Evolutionary conservation across 2,329 filamentous ascomycete genomes (phyloP), one percentile per base, ranked within the genome.

Genomic region (Neonectria magnoliae): DNA sequence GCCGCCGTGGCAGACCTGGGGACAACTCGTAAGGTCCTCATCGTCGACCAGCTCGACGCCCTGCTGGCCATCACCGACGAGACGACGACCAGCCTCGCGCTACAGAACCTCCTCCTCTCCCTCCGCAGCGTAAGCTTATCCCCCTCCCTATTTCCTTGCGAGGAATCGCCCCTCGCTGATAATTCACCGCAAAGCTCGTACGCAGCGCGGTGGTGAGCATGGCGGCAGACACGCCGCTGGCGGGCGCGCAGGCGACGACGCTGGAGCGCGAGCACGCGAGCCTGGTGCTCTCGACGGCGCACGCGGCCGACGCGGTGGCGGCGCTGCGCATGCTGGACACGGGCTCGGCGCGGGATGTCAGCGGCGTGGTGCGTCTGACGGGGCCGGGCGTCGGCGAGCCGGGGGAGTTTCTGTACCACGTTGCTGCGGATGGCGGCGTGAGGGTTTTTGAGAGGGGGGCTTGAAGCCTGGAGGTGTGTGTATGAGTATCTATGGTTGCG

Each of bases 281-380:
- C n/a, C 87, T 97, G 64, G 80, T 91, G 20, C 82, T 94, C 38
- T 87, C 87, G 6, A 80, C 91, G 67, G 92, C 91, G n/a, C 93
- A 98, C 76, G 85, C 88, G 71, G 93, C 94, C 9, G 81, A 87
- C n/a, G 83, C 87, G 67, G 85, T 95, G 4, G 80, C 97, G 72
- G 88, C 92, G 66, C 81, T 96, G 62, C 84, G 94, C 57, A 85
- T 90, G 74, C 79, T 98, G 65, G 94, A 97, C 75, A 97, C 94
- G 0, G 95, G 95, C 1, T 90, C 90, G n/a, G 94, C 95, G 67
- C 90, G 87, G 76, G 95, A 98, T 79, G 93, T 98, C 33, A 97
- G 93, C 79, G 95, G 95, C 3, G 93, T 97, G 47, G 75, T 98
- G 67, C 87, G 94, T 69, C 84, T 96, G 54, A 94, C 91, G 18